These are phyloP conservation scores for Nemania diffusa DNA, from an alignment of 2,329 filamentous ascomycete species.

Conservation along the genomic window DNA sequence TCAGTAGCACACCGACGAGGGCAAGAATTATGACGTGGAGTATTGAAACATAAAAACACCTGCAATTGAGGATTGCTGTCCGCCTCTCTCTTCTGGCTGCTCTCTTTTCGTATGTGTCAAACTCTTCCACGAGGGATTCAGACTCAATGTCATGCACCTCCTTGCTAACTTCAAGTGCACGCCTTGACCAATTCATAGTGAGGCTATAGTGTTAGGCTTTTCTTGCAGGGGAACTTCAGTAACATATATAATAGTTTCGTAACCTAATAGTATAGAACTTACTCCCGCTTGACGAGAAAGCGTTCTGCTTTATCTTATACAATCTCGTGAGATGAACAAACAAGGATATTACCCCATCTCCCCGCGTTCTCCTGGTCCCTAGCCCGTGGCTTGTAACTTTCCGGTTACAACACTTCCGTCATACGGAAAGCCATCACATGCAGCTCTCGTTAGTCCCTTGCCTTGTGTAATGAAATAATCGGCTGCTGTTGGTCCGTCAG, in stretches of 20 bases:
- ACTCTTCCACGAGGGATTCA: background rate
- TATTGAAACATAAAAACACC: constrained; percentile 4
- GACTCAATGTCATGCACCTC: constrained; percentile 9
- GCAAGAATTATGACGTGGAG: constrained; percentile 10
- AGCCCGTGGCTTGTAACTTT: background rate
- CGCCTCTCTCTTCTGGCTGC: background rate
- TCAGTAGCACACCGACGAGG: constrained; percentile 6
- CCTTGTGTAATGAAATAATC: background rate
- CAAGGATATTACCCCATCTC: background rate
- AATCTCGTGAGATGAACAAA: background rate
- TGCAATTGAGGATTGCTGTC: background rate
- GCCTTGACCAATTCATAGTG: constrained; percentile 7
- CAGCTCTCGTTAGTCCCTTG: background rate
- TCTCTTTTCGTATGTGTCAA: constrained; percentile 3
- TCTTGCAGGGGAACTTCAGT: background rate
- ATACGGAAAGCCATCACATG: background rate
- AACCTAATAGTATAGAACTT: background rate
- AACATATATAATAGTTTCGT: background rate
- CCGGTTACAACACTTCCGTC: background rate
- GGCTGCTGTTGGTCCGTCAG: background rate
- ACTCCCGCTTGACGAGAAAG: background rate
- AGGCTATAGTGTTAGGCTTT: background rate
- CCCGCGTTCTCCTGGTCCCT: background rate
- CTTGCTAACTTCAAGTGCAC: background rate
- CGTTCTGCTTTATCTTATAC: background rate